Percentiles rank a stretch among this genome's conserved stretches.
phyloP scores from a whole-genome alignment of 1,284 basidiomycete genomes.

The Cutaneotrichosporon daszewskae region DNA sequence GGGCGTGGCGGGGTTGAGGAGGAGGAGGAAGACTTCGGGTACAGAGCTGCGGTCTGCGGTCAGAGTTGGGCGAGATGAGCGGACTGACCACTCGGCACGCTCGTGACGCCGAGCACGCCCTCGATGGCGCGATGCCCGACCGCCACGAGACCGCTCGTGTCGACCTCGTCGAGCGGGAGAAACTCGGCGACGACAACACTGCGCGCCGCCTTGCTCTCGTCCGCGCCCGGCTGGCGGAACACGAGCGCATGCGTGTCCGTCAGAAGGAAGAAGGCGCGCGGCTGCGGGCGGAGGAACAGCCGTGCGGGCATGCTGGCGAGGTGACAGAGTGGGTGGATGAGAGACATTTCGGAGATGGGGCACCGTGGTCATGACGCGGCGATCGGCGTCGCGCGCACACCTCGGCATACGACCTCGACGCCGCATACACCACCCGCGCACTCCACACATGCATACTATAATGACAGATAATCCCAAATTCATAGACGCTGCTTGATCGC shows the following conservation, averaged over 20 bases:
- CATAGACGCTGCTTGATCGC: slow-evolving; percentile 38
- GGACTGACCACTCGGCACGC: slow-evolving; percentile 47
- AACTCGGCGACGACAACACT: slow-evolving; percentile 67
- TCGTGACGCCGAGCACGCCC: slow-evolving; percentile 66
- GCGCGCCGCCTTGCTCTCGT: slow-evolving; percentile 30
- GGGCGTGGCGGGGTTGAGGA: slow-evolving; percentile 32
- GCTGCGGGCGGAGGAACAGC: slow-evolving; percentile 42
- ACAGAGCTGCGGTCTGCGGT: slow-evolving; percentile 45
- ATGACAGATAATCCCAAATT: neutral
- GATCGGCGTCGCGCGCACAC: too few species aligned
- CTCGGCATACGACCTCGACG: too few species aligned
- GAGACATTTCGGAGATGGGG: neutral
- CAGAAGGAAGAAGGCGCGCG: slow-evolving; percentile 44
- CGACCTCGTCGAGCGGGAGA: slow-evolving; percentile 63
- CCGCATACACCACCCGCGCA: too few species aligned
- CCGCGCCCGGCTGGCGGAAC: slow-evolving; percentile 41
- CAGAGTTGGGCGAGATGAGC: slow-evolving; percentile 55
- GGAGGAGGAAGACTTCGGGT: slow-evolving; percentile 45
- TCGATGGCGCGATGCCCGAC: slow-evolving; percentile 64
- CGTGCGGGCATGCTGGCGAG: slow-evolving; percentile 44
- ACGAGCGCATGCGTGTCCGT: slow-evolving; percentile 42
- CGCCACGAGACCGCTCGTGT: slow-evolving; percentile 57
- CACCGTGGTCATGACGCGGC: neutral
- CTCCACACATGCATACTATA: neutral
- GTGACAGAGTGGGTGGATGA: too few species aligned